Percentiles rank a stretch among this genome's conserved stretches.
Evolutionary conservation across 805 yeast species (phyloP).

Genomic region (Ogataea pilisensis): DNA sequence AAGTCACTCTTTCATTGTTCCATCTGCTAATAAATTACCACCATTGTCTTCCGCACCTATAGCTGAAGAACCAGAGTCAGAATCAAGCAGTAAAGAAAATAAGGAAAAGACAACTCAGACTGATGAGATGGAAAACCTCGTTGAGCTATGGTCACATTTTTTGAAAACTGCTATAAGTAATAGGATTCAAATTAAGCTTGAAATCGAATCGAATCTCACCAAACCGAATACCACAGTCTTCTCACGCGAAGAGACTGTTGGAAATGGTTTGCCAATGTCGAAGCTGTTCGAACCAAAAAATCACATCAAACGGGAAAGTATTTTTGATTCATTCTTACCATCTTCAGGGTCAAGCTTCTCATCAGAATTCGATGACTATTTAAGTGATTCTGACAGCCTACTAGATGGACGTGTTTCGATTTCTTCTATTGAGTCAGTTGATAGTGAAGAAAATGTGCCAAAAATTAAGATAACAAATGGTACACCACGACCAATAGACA

Average conservation of each 20-base stretch:
- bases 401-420: slow-evolving; percentile 9
- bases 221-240: neutral
- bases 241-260: too few species aligned
- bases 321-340: slow-evolving; percentile 15
- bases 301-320: slow-evolving; percentile 10
- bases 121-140: slow-evolving; percentile 11
- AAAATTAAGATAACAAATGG: neutral
- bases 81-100: neutral
- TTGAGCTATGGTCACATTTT: slow-evolving; percentile 27
- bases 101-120: slow-evolving; percentile 1
- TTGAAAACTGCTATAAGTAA: slow-evolving; percentile 21
- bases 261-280: neutral
- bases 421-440: slow-evolving; percentile 13
- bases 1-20: neutral
- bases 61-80: neutral
- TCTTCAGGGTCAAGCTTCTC: slow-evolving; percentile 12
- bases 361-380: slow-evolving; percentile 10
- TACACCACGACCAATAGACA: neutral
- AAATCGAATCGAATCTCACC: slow-evolving; percentile 13
- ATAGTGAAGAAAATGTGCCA: slow-evolving; percentile 1
- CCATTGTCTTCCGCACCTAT: too few species aligned
- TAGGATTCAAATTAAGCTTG: slow-evolving; percentile 28
- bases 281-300: neutral
- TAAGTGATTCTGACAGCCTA: slow-evolving; percentile 3
- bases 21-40: neutral